Evolutionary conservation across 257 asterid species (phyloP).

Genomic region (Lithospermum erythrorhizon): DNA sequence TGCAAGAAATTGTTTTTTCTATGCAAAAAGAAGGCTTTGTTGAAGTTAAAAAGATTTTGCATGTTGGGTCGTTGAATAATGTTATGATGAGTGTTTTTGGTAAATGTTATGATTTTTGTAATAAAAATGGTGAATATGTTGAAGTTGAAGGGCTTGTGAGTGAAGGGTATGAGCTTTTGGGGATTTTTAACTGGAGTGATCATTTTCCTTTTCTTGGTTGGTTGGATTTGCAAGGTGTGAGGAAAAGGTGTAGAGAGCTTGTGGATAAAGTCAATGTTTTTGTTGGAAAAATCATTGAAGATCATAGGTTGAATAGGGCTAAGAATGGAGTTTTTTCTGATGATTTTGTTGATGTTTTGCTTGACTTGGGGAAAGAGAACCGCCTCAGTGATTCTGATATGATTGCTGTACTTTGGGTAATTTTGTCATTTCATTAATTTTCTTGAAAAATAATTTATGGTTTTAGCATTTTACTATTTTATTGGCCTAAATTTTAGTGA

Average conservation of each 20-base stretch:
- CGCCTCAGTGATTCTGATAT: conserved; percentile 50
- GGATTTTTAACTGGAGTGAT: conserved; percentile 67
- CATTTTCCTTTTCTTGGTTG: conserved; percentile 59
- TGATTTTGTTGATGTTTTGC: conserved; percentile 69
- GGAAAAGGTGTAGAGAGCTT: conserved; percentile 42
- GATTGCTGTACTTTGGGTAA: conserved; percentile 86
- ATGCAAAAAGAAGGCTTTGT: conserved; percentile 29
- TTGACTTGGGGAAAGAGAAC: conserved; percentile 52
- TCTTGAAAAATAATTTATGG: too few relatives aligned
- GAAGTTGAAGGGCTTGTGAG: conserved; percentile 44
- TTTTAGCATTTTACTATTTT: too few relatives aligned
- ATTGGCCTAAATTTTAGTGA: too few relatives aligned
- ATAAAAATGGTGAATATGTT: conserved; percentile 9
- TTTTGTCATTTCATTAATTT: background rate
- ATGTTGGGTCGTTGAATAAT: conserved; percentile 50
- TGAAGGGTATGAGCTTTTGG: conserved; percentile 66
- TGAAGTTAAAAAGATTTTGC: conserved; percentile 35
- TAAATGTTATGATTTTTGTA: conserved; percentile 26
- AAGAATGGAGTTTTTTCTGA: background rate
- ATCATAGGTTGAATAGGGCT: conserved; percentile 37
- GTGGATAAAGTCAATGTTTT: conserved; percentile 37
- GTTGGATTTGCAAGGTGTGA: conserved; percentile 65
- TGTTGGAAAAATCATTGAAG: conserved; percentile 50
- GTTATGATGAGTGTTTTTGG: conserved; percentile 81
- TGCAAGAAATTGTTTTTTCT: conserved; percentile 17